Evolutionary conservation across 768 basidiomycete species (phyloP).

Genomic region (Lactarius evosmus): DNA sequence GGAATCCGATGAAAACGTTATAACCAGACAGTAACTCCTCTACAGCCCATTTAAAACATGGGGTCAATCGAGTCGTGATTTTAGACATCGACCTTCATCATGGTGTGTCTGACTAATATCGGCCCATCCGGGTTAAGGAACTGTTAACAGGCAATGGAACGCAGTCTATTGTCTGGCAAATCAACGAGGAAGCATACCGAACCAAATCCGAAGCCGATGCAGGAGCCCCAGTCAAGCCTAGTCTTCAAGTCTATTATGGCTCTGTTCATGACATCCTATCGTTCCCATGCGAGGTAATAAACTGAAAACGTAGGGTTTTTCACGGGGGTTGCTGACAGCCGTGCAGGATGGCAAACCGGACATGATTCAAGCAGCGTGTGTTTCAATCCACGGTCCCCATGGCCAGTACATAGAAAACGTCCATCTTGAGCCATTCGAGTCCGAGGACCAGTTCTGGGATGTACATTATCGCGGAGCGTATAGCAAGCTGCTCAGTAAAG

Average conservation of each 20-base stretch:
- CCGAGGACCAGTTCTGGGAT: slow-evolving; percentile 73
- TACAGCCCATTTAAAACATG: slow-evolving; percentile 78
- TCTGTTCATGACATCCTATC: slow-evolving; percentile 93
- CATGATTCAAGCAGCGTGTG: slow-evolving; percentile 84
- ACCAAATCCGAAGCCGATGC: slow-evolving; percentile 55
- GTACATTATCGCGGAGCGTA: slow-evolving; percentile 68
- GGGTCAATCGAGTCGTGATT: slow-evolving; percentile 74
- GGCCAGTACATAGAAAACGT: slow-evolving; percentile 88
- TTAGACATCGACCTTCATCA: slow-evolving; percentile 94
- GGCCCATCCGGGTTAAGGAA: neutral
- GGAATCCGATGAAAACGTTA: neutral
- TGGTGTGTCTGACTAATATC: slow-evolving; percentile 42
- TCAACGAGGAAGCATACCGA: slow-evolving; percentile 84
- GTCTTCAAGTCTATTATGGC: slow-evolving; percentile 77
- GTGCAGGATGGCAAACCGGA: slow-evolving; percentile 73
- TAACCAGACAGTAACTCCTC: neutral
- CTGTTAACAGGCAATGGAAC: slow-evolving; percentile 78
- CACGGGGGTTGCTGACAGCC: slow-evolving; percentile 11
- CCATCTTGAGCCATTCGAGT: slow-evolving; percentile 70
- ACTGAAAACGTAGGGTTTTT: neutral
- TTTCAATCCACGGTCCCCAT: slow-evolving; percentile 71
- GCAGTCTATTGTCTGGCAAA: slow-evolving; percentile 85
- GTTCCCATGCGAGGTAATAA: slow-evolving; percentile 81
- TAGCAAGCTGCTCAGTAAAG: slow-evolving; percentile 57
- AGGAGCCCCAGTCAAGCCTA: slow-evolving; percentile 39